Conservation (phyloP, 164 flowering plant genomes). For the Stephania japonica region DNA sequence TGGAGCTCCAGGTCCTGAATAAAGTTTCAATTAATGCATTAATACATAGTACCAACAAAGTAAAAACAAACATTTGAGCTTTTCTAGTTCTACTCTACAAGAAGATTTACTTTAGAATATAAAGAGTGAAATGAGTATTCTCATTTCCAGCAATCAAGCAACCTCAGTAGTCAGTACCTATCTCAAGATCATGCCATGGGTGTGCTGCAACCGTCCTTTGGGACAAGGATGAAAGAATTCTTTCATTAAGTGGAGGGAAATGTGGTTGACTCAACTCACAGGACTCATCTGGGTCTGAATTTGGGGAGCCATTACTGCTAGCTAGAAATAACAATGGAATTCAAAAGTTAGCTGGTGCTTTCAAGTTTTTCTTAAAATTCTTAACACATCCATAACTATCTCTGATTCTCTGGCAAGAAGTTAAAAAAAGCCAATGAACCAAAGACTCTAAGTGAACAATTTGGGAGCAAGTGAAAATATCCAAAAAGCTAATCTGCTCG, state of each 20-base stretch:
- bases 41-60: neutral
- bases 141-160: neutral
- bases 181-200: conserved; percentile 97
- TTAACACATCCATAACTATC: neutral
- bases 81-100: neutral
- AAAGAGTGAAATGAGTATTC: neutral
- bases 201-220: conserved; percentile 79
- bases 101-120: neutral
- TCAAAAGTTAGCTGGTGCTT: conserved; percentile 4
- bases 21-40: conserved; percentile 7
- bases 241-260: conserved; percentile 66
- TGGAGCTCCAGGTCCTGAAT: conserved; percentile 85
- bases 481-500: no score
- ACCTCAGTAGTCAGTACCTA: conserved; percentile 36
- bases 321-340: conserved; percentile 12
- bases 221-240: conserved; percentile 74
- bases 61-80: neutral
- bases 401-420: neutral
- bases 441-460: neutral
- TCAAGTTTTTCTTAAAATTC: neutral
- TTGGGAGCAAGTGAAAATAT: no score
- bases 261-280: conserved; percentile 20
- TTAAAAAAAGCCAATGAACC: neutral
- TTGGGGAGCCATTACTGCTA: conserved; percentile 47
- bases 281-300: conserved; percentile 29